Conservation (phyloP, 805 yeast species). For the Lachancea nothofagi region DNA sequence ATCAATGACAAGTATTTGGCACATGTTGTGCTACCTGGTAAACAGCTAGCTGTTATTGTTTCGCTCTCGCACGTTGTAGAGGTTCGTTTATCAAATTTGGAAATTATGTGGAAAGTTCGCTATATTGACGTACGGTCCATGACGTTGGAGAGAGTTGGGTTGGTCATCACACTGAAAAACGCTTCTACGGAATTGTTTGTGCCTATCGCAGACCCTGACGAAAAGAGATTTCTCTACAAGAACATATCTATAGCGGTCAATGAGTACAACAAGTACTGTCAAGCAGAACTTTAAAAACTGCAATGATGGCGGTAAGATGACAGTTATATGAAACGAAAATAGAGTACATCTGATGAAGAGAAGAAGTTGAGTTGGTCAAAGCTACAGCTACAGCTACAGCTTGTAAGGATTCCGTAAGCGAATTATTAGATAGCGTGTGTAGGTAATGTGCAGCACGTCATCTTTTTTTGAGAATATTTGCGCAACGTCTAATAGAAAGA, state of each 20-base stretch:
- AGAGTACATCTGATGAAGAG: no score
- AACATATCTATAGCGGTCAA: constrained; percentile 76
- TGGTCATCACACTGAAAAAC: constrained; percentile 55
- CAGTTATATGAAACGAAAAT: no score
- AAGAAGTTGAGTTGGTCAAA: no score
- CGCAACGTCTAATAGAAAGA: no score
- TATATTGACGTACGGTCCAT: constrained; percentile 65
- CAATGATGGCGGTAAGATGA: not conserved
- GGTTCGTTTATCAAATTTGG: constrained; percentile 55
- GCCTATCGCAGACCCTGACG: constrained; percentile 65
- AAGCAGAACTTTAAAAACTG: constrained; percentile 36
- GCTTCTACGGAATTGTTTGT: constrained; percentile 64
- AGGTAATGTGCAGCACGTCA: no score
- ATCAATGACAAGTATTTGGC: constrained; percentile 74
- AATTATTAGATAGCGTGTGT: no score
- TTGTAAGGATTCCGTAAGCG: no score
- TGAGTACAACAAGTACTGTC: constrained; percentile 68
- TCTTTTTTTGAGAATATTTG: no score
- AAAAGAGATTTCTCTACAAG: constrained; percentile 61
- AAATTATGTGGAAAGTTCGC: constrained; percentile 63
- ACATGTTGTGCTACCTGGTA: constrained; percentile 77
- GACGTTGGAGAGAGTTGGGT: constrained; percentile 73
- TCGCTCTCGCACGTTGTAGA: constrained; percentile 67
- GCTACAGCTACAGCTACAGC: no score
- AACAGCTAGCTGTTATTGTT: constrained; percentile 68